Evolutionary conservation across 768 basidiomycete species (phyloP), one percentile per base, ranked within the genome.

Genomic region (Termitomyces sp.): DNA sequence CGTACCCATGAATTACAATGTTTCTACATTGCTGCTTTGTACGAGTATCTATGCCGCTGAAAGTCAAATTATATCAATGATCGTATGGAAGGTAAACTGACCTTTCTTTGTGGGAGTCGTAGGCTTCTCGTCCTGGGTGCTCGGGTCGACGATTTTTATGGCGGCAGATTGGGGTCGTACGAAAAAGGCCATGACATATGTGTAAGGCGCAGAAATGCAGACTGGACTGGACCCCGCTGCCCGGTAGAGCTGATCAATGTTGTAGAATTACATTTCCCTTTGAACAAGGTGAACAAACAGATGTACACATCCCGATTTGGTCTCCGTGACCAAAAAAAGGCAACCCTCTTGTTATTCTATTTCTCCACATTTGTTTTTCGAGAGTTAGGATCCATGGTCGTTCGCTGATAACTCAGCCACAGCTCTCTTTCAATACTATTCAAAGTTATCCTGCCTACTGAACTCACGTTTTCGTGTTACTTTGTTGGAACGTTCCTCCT

Each of bases 1-100:
- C 71, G 62, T 74, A 95, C 93, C 95, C 94, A 69, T 95, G 90
- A 62, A 96, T 95, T 70, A 90, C 76, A 52, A 95, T 85, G 77
- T 97, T 96, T 68, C 91, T 86, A 74, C 94, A 97, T 67, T 94
- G 89, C 53, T 63, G 59, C 44, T 59, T 54, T 88, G 83, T 70
- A 87, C 86, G 14, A 46, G 83, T 78, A 74, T 91, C 88, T 90
- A 67, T 22, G 33, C 24, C 42, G 42, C 46, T 53, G 47, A 56
- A 50, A 57, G 55, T 45, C 43, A 53, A 40, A 46, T 53, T 33
- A 53, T 13, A 46, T 22, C 18, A 18, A 33, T 49, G 33, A 52
- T 40, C 8, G 13, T 26, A 18, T 46, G 16, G 48, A 32, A 63
- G 57, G 51, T 54, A 69, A 63, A 79, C 78, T 67, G 65, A 86